Percentiles rank a stretch among this genome's conserved stretches.
phyloP scores from a whole-genome alignment of 371 early-diverging fungal genomes.

The Rhizopus stolonifer region DNA sequence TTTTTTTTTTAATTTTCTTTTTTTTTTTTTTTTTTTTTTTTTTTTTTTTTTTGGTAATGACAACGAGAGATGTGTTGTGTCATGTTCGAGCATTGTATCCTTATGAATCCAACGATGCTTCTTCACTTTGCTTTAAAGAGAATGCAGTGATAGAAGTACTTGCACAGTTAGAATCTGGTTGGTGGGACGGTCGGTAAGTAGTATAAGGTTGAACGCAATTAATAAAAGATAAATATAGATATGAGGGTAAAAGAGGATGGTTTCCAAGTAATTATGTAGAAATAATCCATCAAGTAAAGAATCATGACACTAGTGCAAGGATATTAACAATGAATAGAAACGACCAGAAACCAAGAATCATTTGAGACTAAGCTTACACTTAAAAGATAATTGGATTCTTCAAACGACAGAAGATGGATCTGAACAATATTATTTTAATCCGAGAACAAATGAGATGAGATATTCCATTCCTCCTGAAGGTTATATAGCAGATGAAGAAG shows the following conservation, averaged over 20 bases:
- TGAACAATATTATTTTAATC: constrained; percentile 54
- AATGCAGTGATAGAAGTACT: constrained; percentile 84
- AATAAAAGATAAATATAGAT: constrained; percentile 25
- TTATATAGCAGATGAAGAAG: constrained; percentile 7
- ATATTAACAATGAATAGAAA: too few relatives aligned
- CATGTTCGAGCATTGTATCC: constrained; percentile 81
- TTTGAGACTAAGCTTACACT: constrained; percentile 27
- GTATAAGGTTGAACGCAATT: constrained; percentile 19
- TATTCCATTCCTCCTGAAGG: constrained; percentile 49
- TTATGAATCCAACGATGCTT: constrained; percentile 69
- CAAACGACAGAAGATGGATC: constrained; percentile 61
- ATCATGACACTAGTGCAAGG: too few relatives aligned
- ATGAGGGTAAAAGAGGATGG: constrained; percentile 78
- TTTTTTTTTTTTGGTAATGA: constrained; percentile 12
- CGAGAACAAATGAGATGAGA: constrained; percentile 53
- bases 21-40: constrained; percentile 1
- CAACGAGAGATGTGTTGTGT: constrained; percentile 38
- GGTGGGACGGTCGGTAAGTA: constrained; percentile 85
- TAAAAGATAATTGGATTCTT: constrained; percentile 39
- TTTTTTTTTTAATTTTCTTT: not conserved
- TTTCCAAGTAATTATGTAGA: constrained; percentile 88
- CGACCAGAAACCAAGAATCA: constrained; percentile 11
- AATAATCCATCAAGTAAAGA: constrained; percentile 32
- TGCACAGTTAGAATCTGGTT: constrained; percentile 81
- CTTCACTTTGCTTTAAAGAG: constrained; percentile 73